Conservation (phyloP, 305 asterid genomes). For the Caryopteris hybrid region DNA sequence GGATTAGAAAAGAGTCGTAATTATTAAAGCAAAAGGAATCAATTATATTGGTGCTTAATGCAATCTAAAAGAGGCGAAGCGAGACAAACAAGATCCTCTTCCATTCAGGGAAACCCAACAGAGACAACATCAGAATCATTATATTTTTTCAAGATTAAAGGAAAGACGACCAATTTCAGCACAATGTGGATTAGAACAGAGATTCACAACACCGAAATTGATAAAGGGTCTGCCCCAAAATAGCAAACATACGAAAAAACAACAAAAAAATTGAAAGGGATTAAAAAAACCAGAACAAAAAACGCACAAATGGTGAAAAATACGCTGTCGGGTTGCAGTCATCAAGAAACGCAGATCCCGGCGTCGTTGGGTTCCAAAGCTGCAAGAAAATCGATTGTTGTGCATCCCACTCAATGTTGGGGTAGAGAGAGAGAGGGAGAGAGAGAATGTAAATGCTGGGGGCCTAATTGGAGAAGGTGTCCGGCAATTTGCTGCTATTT, state of each 20-base stretch:
- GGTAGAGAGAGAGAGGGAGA: slow-evolving; percentile 19
- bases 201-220: slow-evolving; percentile 11
- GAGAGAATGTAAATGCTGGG: slow-evolving; percentile 21
- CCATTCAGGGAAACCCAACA: slow-evolving; percentile 14
- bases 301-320: slow-evolving; percentile 19
- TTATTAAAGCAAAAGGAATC: slow-evolving; percentile 12
- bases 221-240: slow-evolving; percentile 18
- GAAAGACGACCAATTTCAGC: slow-evolving; percentile 13
- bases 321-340: slow-evolving; percentile 22
- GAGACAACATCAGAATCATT: slow-evolving; percentile 9
- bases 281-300: background rate
- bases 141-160: slow-evolving; percentile 4
- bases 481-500: slow-evolving; percentile 24
- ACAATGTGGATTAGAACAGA: slow-evolving; percentile 23
- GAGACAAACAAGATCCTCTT: slow-evolving; percentile 25
- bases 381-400: slow-evolving; percentile 24
- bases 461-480: slow-evolving; percentile 22
- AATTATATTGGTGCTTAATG: background rate
- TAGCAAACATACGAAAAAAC: background rate
- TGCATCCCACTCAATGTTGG: slow-evolving; percentile 19
- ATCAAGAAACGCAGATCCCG: slow-evolving; percentile 46
- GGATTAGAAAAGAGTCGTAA: slow-evolving; percentile 3
- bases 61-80: slow-evolving; percentile 12
- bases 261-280: background rate
- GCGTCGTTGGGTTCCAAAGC: slow-evolving; percentile 29